phyloP scores from a whole-genome alignment of 2,329 filamentous ascomycete species.

The Hymenoscyphus fructigenus region DNA sequence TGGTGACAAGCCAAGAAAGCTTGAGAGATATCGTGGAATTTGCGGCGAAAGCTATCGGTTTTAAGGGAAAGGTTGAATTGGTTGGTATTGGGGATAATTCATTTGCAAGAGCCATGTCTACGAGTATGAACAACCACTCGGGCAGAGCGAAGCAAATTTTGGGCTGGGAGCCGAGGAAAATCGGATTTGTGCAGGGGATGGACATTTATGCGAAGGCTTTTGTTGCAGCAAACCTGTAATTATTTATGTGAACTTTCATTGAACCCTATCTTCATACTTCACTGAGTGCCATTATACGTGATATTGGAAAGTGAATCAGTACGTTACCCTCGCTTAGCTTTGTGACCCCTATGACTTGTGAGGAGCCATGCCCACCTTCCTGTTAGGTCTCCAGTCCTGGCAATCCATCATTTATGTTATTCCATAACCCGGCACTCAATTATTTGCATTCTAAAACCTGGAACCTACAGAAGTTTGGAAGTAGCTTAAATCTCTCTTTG shows the following conservation, averaged over 20 bases:
- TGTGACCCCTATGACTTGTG: no score
- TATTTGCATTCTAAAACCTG: no score
- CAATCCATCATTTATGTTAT: neutral
- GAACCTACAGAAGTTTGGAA: no score
- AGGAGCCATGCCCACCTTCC: no score
- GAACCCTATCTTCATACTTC: no score
- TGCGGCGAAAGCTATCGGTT: slow-evolving; percentile 30
- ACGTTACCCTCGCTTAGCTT: no score
- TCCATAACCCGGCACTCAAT: neutral
- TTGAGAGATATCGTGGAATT: slow-evolving; percentile 35
- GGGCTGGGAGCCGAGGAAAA: slow-evolving; percentile 38
- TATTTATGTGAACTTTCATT: no score
- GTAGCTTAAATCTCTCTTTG: no score
- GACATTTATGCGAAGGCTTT: slow-evolving; percentile 25
- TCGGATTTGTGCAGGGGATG: slow-evolving; percentile 23
- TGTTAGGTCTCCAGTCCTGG: no score
- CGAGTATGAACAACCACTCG: slow-evolving; percentile 28
- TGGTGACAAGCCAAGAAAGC: slow-evolving; percentile 37
- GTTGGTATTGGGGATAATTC: slow-evolving; percentile 28
- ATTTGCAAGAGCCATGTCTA: slow-evolving; percentile 31
- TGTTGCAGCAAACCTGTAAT: slow-evolving; percentile 4
- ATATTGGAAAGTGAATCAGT: no score
- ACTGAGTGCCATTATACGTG: no score
- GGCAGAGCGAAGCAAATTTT: slow-evolving; percentile 36
- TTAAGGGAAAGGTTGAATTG: slow-evolving; percentile 33